These are phyloP conservation scores for Penicillium samsonianum DNA, from an alignment of 495 filamentous ascomycete genomes.

Conservation along the genomic window DNA sequence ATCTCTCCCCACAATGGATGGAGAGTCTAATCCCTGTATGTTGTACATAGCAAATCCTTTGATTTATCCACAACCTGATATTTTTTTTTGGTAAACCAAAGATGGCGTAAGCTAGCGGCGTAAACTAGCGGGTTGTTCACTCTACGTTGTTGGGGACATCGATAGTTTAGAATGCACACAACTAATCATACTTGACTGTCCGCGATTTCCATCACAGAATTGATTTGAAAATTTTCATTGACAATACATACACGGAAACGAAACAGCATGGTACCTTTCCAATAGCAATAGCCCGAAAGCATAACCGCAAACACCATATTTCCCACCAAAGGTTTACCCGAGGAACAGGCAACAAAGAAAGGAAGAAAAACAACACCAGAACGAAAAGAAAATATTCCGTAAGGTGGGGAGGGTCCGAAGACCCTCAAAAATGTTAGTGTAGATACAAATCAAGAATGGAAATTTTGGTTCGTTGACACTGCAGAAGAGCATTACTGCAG, in stretches of 20 bases:
- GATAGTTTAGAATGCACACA: background rate
- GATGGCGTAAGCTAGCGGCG: background rate
- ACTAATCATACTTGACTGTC: background rate
- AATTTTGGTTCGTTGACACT: constrained; percentile 10
- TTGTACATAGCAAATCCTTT: constrained; percentile 31
- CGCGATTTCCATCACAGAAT: background rate
- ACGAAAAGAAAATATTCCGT: constrained; percentile 7
- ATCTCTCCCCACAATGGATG: constrained; percentile 16
- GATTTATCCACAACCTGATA: background rate
- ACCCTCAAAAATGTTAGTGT: constrained; percentile 7
- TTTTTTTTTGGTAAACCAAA: background rate
- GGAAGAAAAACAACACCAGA: constrained; percentile 4
- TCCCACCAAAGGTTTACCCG: constrained; percentile 1
- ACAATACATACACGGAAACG: constrained; percentile 9
- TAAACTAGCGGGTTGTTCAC: background rate
- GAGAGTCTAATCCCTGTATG: constrained; percentile 22
- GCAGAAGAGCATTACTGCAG: constrained; percentile 16
- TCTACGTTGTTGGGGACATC: background rate
- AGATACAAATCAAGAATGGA: constrained; percentile 24
- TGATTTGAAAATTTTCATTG: background rate
- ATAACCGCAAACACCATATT: constrained; percentile 17
- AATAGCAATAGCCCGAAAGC: constrained; percentile 13
- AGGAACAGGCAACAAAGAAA: constrained; percentile 10
- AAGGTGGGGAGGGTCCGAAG: background rate
- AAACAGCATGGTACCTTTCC: constrained; percentile 10